Evolutionary conservation across 2,329 filamentous ascomycete genomes (phyloP), one percentile per base, ranked within the genome.

Genomic region (Fusarium dlaminii): DNA sequence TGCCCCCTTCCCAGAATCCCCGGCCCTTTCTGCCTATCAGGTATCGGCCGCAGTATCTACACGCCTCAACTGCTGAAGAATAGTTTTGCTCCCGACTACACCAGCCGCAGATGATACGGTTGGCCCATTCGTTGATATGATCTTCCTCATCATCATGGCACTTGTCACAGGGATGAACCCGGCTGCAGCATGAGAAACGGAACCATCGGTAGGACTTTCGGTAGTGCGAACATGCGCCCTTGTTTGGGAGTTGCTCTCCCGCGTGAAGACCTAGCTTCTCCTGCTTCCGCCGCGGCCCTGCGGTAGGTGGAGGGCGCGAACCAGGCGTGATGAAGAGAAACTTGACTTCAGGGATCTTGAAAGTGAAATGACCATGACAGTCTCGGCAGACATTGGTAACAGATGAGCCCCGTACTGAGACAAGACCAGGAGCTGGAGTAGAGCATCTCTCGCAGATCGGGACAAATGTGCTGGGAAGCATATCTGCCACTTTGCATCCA

Each of bases 1-100:
- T 94, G 4, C 94, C 94, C 17, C 94, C 94, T 84, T 97, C 94
- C 94, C 94, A 97, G 82, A 95, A 97, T 1, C 94, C 94, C 48
- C 80, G 82, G 7, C 89, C 89, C 78, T 90, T 91, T 73, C 83
- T 86, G 1, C 93, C 91, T 59, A 95, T 87, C 18, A 96, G 88
- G 56, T 87, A 89, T 39, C 91, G 86, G 55, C 91, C 92, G 79
- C 94, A 97, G 78, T 94, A 90, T 3, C 85, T 87, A 81, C 94
- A 97, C 69, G 92, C 91, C 79, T 95, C 93, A 4, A 92, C 90
- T 29, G 90, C 86, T 13, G 67, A 66, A n/a, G 67, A 70, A 82
- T 94, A 97, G 73, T 91, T 91, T 83, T 96, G 93, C 84, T 97
- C 94, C 58, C 94, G 86, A 72, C 92, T 94, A 82, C 94, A 94